Base-by-base conservation (phyloP, 257 asterid species). In the Capsicum pubescens region DNA sequence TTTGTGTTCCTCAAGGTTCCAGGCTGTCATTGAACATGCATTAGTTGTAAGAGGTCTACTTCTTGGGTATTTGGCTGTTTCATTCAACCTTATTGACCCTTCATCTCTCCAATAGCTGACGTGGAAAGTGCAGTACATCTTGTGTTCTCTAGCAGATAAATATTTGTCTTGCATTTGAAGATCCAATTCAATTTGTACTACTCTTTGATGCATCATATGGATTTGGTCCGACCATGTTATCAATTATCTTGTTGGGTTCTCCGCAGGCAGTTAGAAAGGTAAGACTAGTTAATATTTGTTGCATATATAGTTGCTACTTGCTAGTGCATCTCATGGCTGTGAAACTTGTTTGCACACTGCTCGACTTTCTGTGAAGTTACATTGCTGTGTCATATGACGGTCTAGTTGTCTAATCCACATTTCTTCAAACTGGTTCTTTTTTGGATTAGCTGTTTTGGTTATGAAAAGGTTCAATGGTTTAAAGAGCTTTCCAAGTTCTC, bases 361-460 rank as follows among this genome's bases (percentile, higher is more conserved):
- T 76, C 14, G 61, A 39, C 44, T 39, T 39, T 39, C 44, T 39
- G 44, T 39, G 44, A 39, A 74, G 60, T 76, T 32, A 21, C 14
- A 63, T 21, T 63, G 17, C 42, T 63, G 3, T 63, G 42, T 63
- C 70, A 63, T 50, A 21, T 52, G 81, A 76, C 52, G 81, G 61
- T 50, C 19, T 13, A 52, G 81, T 76, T 12, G 81, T 76, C 61
- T 21, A 76, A 76, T 76, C 46, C 50, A 10, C 78, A 42, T 72
- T 82, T 59, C 32, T 74, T 15, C 32, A 17, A 46, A 50, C 48
- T 50, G 14, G 86, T 78, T 76, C 16, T 8, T 81, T 16, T 86
- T 80, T 52, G 36, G 26, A 26, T 17, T 78, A 79, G 66, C 61
- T 67, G 68, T 79, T 82, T 42, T 81, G 6, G 83, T 82, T 55